phyloP scores from a whole-genome alignment of 345 rosid genomes.

The Capsella bursapastoris region DNA sequence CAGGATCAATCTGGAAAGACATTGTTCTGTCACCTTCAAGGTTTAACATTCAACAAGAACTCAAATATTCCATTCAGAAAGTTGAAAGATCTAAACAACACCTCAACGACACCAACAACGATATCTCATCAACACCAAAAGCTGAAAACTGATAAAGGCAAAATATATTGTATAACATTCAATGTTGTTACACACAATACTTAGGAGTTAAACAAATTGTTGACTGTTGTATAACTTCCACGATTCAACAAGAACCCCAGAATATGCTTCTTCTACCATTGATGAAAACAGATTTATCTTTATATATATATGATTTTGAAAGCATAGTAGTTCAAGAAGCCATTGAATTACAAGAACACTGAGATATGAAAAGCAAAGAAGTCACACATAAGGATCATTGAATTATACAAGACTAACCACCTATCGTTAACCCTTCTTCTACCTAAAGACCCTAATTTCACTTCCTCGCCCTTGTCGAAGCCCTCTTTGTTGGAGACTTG shows the following conservation, averaged over 20 bases:
- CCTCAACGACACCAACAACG: constrained; percentile 26
- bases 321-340: constrained; percentile 5
- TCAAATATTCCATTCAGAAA: constrained; percentile 66
- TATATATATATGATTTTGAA: constrained; percentile 24
- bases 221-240: not conserved
- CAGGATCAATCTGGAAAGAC: constrained; percentile 96
- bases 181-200: not conserved
- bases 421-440: constrained; percentile 20
- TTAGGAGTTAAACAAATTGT: not conserved
- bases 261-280: not conserved
- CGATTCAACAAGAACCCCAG: not conserved
- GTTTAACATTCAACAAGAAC: constrained; percentile 74
- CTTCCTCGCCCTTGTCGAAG: constrained; percentile 49
- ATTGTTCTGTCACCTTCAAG: constrained; percentile 89
- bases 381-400: constrained; percentile 8
- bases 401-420: constrained; percentile 42
- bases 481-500: constrained; percentile 66
- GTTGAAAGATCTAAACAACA: constrained; percentile 55
- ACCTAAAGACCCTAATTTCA: constrained; percentile 10
- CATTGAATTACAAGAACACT: constrained; percentile 23
- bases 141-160: not conserved
- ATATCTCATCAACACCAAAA: constrained; percentile 10
- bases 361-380: not conserved
- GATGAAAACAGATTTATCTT: constrained; percentile 2
- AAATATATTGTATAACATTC: too few species aligned